phyloP scores from a whole-genome alignment of 108 stramenopile genomes.

The Poteriospumella lacustris region DNA sequence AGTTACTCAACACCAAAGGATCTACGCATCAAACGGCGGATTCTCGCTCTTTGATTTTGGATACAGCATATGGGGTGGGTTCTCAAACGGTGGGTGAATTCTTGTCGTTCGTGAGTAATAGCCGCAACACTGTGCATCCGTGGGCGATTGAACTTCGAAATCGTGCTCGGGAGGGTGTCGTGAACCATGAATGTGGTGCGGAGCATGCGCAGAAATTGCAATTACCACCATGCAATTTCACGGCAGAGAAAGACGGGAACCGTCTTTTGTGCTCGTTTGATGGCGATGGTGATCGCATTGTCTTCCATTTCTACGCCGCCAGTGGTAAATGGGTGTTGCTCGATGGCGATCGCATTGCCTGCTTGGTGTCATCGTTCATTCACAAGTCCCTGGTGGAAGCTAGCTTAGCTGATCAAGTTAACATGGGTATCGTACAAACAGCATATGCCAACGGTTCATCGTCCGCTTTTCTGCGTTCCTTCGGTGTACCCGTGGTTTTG shows the following conservation, averaged over 20 bases:
- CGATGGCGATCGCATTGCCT: slow-evolving; percentile 96
- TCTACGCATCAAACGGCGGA: neutral
- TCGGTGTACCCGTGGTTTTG: slow-evolving; percentile 45
- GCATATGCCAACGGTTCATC: slow-evolving; percentile 98
- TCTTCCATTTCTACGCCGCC: slow-evolving; percentile 70
- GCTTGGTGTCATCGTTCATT: slow-evolving; percentile 73
- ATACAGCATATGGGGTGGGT: slow-evolving; percentile 23
- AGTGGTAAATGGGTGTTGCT: slow-evolving; percentile 56
- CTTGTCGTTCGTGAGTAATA: neutral
- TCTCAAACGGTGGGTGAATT: neutral
- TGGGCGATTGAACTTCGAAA: slow-evolving; percentile 43
- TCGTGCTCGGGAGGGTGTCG: slow-evolving; percentile 55
- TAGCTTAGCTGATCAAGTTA: slow-evolving; percentile 38
- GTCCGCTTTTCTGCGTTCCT: slow-evolving; percentile 64
- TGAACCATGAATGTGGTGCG: slow-evolving; percentile 86
- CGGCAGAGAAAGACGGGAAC: neutral
- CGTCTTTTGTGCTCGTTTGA: slow-evolving; percentile 64
- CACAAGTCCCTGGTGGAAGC: slow-evolving; percentile 54
- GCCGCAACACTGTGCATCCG: neutral
- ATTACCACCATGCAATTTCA: slow-evolving; percentile 50
- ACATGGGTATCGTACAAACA: slow-evolving; percentile 91
- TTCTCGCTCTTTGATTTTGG: neutral
- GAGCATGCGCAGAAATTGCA: slow-evolving; percentile 86
- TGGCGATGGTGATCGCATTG: slow-evolving; percentile 96
- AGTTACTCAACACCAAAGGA: neutral